phyloP scores from a whole-genome alignment of 2,329 filamentous ascomycete genomes.

The Exophiala calicioides region DNA sequence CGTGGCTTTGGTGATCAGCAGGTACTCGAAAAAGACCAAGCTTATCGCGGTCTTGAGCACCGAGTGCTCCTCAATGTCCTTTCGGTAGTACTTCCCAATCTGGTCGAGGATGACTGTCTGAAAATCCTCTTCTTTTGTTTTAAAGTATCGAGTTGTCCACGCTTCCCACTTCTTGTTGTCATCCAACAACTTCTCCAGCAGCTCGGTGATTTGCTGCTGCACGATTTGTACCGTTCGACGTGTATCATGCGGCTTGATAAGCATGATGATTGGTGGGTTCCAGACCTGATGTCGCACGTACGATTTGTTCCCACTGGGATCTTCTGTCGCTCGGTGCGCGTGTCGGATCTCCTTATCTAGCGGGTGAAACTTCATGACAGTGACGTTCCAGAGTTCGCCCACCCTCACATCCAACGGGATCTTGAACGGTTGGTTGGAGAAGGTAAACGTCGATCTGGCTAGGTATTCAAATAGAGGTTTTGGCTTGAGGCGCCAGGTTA shows the following conservation, averaged over 20 bases:
- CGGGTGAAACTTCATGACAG: constrained; percentile 18
- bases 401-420: constrained; percentile 19
- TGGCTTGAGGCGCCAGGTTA: constrained; percentile 12
- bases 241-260: constrained; percentile 10
- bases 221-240: constrained; percentile 3
- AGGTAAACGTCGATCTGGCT: constrained; percentile 8
- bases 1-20: constrained; percentile 20
- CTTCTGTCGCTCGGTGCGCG: constrained; percentile 8
- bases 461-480: constrained; percentile 12
- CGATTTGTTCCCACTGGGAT: constrained; percentile 9
- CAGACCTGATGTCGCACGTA: constrained; percentile 13
- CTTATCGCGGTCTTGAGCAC: constrained; percentile 17
- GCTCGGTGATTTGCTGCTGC: constrained; percentile 3
- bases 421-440: constrained; percentile 10
- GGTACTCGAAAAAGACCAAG: constrained; percentile 26
- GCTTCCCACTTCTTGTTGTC: constrained; percentile 5
- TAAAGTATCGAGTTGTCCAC: constrained; percentile 24
- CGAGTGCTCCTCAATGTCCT: constrained; percentile 19
- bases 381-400: constrained; percentile 9
- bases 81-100: constrained; percentile 24
- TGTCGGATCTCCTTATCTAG: constrained; percentile 14
- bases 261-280: constrained; percentile 27
- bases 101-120: constrained; percentile 15
- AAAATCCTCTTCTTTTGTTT: constrained; percentile 16
- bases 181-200: constrained; percentile 19